A percentile compares a stretch with the other conserved stretches of the same genome.
These are phyloP conservation scores for Entonaema liquescens DNA, from an alignment of 495 filamentous ascomycete species.

Conservation along the genomic window DNA sequence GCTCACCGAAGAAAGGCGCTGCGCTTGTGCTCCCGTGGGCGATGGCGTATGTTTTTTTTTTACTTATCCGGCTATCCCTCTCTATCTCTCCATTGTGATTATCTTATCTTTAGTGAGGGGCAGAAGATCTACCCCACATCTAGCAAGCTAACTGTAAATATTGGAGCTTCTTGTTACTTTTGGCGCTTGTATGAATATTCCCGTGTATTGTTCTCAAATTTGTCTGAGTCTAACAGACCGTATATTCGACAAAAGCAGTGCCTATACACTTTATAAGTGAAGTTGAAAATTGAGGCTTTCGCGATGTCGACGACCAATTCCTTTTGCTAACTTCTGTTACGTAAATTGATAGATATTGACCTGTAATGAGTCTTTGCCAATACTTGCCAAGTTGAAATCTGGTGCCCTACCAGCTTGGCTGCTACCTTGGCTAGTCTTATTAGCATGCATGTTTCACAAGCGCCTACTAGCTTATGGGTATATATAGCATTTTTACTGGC, in stretches of 20 bases:
- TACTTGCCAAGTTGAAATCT: neutral
- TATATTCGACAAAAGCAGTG: neutral
- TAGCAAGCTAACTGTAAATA: neutral
- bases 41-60: neutral
- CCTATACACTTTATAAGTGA: neutral
- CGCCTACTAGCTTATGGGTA: neutral
- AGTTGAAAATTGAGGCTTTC: conserved; percentile 1
- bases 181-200: neutral
- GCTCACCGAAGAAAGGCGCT: conserved; percentile 9
- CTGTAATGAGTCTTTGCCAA: conserved; percentile 1
- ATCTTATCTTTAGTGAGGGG: conserved; percentile 34
- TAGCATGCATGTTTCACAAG: neutral
- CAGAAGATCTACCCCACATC: conserved; percentile 30
- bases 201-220: neutral
- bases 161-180: neutral
- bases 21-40: neutral
- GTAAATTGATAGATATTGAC: neutral
- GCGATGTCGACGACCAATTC: neutral
- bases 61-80: neutral
- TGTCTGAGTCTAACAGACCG: neutral
- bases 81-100: conserved; percentile 9
- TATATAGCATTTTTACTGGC: neutral
- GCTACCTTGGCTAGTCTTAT: neutral
- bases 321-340: neutral
- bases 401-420: neutral